Evolutionary conservation across 2,329 filamentous ascomycete genomes (phyloP), one percentile per base, ranked within the genome.

Genomic region (Alternaria angustiovoidea): DNA sequence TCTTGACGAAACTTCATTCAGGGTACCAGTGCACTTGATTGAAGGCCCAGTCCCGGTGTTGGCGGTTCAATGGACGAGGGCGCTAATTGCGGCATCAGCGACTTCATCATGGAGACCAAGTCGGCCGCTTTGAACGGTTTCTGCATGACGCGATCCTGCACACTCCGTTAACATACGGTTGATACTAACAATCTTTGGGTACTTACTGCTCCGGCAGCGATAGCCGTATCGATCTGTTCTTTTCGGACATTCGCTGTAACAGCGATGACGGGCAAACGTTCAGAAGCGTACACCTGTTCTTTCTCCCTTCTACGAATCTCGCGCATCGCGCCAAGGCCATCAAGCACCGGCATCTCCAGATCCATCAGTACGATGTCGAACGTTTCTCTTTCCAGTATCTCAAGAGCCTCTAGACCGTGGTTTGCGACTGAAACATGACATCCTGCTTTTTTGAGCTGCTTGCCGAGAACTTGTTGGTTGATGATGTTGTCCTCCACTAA

Each of bases 261-360:
- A 1, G 73, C 76, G n/a, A 79, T 77, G 22, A 79, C 69, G 0
- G 76, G 77, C 18, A 79, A 39, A 4, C 70, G 64, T 24, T 42
- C 44, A 2, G 26, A 22, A 18, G 20, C 57, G 57, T 14, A 49
- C 44, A 36, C 70, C 64, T 16, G 78, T 53, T 9, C 68, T 66
- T 12, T 78, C 68, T 22, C 60, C 43, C 82, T 78, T 11, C 78
- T 73, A 2, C 84, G 78, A 20, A 87, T 86, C 54, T 76, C 78
- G 9, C 78, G 76, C 8, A 84, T 86, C 0, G 74, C 73, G 8
- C 64, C 68, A 26, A 76, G 47, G 0, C 74, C 75, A 52, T 87
- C 81, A 64, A 87, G 82, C 5, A 86, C 76, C 0, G 85, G 85
- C 86, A 87, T 87, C 70, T 79, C 83, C 7, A 86, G 81, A 63